Conservation (phyloP, 2,329 filamentous ascomycete species). For the Fusarium algeriense region DNA sequence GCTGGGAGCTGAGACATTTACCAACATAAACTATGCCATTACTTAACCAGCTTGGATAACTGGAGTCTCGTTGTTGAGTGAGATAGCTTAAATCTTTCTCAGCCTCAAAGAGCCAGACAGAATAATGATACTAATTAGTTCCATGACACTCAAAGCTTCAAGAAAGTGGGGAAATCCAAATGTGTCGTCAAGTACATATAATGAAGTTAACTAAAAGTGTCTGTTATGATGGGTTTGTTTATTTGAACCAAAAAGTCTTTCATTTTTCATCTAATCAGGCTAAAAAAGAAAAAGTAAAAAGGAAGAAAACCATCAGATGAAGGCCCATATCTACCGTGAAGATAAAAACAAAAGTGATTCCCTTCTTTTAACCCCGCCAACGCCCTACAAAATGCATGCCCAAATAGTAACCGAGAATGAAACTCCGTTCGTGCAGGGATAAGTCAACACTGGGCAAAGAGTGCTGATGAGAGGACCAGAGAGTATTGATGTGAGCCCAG, state of each 20-base stretch:
- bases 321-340: conserved; percentile 35
- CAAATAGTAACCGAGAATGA: conserved; percentile 39
- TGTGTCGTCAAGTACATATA: not conserved
- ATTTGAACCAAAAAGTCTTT: conserved; percentile 23
- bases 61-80: not conserved
- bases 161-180: not conserved
- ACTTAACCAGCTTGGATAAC: not conserved
- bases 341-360: conserved; percentile 29
- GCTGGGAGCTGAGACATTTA: too few relatives aligned
- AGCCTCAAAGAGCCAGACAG: not conserved
- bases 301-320: conserved; percentile 6
- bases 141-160: too few relatives aligned
- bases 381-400: conserved; percentile 47
- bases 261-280: conserved; percentile 41
- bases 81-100: not conserved
- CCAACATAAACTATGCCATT: not conserved
- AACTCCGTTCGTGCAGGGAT: conserved; percentile 32
- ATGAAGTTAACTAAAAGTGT: not conserved
- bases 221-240: not conserved
- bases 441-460: conserved; percentile 14
- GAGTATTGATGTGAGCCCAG: conserved; percentile 41
- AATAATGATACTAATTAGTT: not conserved
- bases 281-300: conserved; percentile 30
- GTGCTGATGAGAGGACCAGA: conserved; percentile 18
- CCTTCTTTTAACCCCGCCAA: conserved; percentile 44